Conservation (phyloP, 2,329 filamentous ascomycete species). For the Geoglossum cookeanum region DNA sequence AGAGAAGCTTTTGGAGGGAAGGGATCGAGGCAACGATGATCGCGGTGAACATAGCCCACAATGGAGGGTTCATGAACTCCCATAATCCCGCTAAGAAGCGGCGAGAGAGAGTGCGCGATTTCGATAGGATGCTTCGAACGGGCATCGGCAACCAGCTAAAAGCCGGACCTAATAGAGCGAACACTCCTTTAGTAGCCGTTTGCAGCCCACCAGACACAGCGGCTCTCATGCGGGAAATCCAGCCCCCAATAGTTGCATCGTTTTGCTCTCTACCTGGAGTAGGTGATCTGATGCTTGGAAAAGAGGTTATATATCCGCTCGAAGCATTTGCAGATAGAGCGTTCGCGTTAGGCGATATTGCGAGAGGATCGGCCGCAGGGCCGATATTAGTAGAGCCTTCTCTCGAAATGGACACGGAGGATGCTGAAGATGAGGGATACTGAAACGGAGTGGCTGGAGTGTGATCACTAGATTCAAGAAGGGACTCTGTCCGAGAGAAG, state of each 20-base stretch:
- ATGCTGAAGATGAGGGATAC: slow-evolving; percentile 20
- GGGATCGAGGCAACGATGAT: slow-evolving; percentile 82
- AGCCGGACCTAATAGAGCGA: slow-evolving; percentile 17
- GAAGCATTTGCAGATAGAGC: slow-evolving; percentile 22
- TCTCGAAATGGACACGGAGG: slow-evolving; percentile 10
- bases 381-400: slow-evolving; percentile 5
- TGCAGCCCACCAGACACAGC: background rate
- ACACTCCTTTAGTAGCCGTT: slow-evolving; percentile 13
- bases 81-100: slow-evolving; percentile 50
- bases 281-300: slow-evolving; percentile 32
- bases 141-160: slow-evolving; percentile 33
- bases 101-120: slow-evolving; percentile 21
- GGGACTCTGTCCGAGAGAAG: slow-evolving; percentile 7
- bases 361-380: slow-evolving; percentile 14
- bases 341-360: slow-evolving; percentile 31
- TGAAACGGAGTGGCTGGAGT: slow-evolving; percentile 20
- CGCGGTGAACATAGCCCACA: slow-evolving; percentile 93
- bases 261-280: slow-evolving; percentile 13
- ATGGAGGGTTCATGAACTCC: slow-evolving; percentile 95
- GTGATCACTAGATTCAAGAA: slow-evolving; percentile 21
- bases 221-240: slow-evolving; percentile 20
- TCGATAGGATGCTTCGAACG: slow-evolving; percentile 30
- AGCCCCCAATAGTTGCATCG: slow-evolving; percentile 22
- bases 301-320: slow-evolving; percentile 39
- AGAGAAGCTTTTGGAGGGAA: slow-evolving; percentile 64